Percentiles rank a stretch among this genome's conserved stretches.
Evolutionary conservation across 345 rosid species (phyloP).

Genomic region (Eucalyptus brandiana): DNA sequence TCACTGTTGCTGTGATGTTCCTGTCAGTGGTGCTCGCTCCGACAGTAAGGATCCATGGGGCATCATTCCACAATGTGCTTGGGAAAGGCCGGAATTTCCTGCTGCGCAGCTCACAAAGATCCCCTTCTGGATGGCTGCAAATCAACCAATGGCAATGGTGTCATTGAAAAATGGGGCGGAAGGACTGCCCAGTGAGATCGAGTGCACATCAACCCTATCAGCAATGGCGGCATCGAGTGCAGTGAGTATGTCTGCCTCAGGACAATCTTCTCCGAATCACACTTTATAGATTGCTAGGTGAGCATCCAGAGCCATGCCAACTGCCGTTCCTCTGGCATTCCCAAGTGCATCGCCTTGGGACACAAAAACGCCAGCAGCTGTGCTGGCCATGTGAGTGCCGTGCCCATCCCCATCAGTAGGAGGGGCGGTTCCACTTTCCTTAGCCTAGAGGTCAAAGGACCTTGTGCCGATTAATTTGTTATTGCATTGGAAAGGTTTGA

Average conservation of each 20-base stretch:
- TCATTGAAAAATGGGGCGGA: conserved; percentile 29
- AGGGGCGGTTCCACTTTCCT: background rate
- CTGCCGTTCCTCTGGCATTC: conserved; percentile 38
- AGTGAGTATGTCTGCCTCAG: conserved; percentile 32
- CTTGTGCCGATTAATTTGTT: conserved; percentile 51
- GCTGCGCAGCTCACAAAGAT: conserved; percentile 41
- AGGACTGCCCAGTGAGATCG: conserved; percentile 24
- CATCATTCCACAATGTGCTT: conserved; percentile 22
- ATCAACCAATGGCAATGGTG: conserved; percentile 40
- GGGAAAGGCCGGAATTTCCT: conserved; percentile 34
- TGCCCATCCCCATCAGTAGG: conserved; percentile 48
- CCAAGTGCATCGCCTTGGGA: conserved; percentile 17
- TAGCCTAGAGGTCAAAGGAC: conserved; percentile 11
- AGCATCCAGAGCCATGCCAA: conserved; percentile 49
- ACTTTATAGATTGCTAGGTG: conserved; percentile 50
- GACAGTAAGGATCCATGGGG: conserved; percentile 53
- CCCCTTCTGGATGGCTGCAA: conserved; percentile 43
- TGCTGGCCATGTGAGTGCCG: conserved; percentile 47
- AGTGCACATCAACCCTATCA: conserved; percentile 44
- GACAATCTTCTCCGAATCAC: conserved; percentile 34
- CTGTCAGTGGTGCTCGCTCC: conserved; percentile 55
- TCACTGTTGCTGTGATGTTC: conserved; percentile 21
- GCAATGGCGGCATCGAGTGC: conserved; percentile 38
- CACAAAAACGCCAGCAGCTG: conserved; percentile 35
- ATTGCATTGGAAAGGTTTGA: conserved; percentile 21